These are phyloP conservation scores for Bruguiera hainesii DNA, from an alignment of 441 rosid species.

Conservation along the genomic window DNA sequence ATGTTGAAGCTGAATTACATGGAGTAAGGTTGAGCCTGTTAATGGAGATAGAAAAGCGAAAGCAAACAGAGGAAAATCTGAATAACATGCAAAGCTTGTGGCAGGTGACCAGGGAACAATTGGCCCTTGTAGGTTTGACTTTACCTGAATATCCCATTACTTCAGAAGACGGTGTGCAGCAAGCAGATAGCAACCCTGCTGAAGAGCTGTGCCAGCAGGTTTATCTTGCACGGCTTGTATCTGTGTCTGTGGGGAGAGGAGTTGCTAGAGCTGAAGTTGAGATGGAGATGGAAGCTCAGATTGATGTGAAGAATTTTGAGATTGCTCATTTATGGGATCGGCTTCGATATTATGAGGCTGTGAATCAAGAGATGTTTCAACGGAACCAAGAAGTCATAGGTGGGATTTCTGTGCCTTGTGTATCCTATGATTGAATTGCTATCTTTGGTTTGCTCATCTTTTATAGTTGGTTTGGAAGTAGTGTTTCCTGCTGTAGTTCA, in stretches of 20 bases:
- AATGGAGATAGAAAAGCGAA: slow-evolving; percentile 75
- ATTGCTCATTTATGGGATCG: slow-evolving; percentile 72
- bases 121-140: slow-evolving; percentile 60
- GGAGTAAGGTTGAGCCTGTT: slow-evolving; percentile 64
- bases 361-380: slow-evolving; percentile 81
- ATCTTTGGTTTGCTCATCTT: neutral
- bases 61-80: slow-evolving; percentile 75
- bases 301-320: slow-evolving; percentile 75
- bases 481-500: neutral
- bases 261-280: slow-evolving; percentile 68
- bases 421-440: neutral
- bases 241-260: slow-evolving; percentile 72
- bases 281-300: slow-evolving; percentile 63
- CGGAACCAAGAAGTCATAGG: slow-evolving; percentile 87
- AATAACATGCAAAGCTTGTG: slow-evolving; percentile 51
- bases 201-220: slow-evolving; percentile 56
- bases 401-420: slow-evolving; percentile 27
- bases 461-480: neutral
- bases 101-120: slow-evolving; percentile 67
- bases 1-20: slow-evolving; percentile 58
- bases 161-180: slow-evolving; percentile 31
- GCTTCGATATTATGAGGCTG: slow-evolving; percentile 71
- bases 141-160: slow-evolving; percentile 53
- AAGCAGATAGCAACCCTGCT: slow-evolving; percentile 27
- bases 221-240: slow-evolving; percentile 63